Percentiles rank a stretch among this genome's conserved stretches.
phyloP scores from a whole-genome alignment of 495 filamentous ascomycete genomes.

The Podospora pseudoanserina region DNA sequence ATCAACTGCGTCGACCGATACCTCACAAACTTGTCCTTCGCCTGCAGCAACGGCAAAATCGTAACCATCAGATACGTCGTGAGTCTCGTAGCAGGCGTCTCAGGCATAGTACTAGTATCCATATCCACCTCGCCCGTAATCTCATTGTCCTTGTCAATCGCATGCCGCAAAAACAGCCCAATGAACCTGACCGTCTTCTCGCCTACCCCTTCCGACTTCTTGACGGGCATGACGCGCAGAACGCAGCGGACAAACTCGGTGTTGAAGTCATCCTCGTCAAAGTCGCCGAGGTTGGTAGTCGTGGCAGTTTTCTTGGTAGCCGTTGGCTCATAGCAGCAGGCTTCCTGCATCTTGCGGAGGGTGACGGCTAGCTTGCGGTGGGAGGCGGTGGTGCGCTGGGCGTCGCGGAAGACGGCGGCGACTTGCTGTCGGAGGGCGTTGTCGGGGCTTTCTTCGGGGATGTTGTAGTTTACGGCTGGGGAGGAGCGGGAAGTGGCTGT shows the following conservation, averaged over 20 bases:
- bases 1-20: slow-evolving; percentile 88
- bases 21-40: slow-evolving; percentile 89
- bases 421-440: slow-evolving; percentile 72
- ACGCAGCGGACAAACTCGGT: slow-evolving; percentile 78
- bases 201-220: slow-evolving; percentile 87
- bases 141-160: slow-evolving; percentile 75
- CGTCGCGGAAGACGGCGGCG: slow-evolving; percentile 76
- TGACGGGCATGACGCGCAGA: slow-evolving; percentile 74
- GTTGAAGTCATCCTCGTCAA: slow-evolving; percentile 83
- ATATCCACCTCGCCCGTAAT: slow-evolving; percentile 47
- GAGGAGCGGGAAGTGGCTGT: slow-evolving; percentile 59
- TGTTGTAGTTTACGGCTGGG: slow-evolving; percentile 55
- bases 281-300: slow-evolving; percentile 49
- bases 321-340: slow-evolving; percentile 74
- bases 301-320: slow-evolving; percentile 47
- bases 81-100: slow-evolving; percentile 78
- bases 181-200: slow-evolving; percentile 82
- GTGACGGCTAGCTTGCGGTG: slow-evolving; percentile 87
- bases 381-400: slow-evolving; percentile 80
- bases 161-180: slow-evolving; percentile 76
- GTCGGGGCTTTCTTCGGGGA: slow-evolving; percentile 69
- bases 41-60: slow-evolving; percentile 64
- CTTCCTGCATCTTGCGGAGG: slow-evolving; percentile 81
- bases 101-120: slow-evolving; percentile 60
- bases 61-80: slow-evolving; percentile 64